Percentiles rank a stretch among this genome's conserved stretches.
phyloP scores from a whole-genome alignment of 202 grass and related monocot species.

The Panicum virgatum region DNA sequence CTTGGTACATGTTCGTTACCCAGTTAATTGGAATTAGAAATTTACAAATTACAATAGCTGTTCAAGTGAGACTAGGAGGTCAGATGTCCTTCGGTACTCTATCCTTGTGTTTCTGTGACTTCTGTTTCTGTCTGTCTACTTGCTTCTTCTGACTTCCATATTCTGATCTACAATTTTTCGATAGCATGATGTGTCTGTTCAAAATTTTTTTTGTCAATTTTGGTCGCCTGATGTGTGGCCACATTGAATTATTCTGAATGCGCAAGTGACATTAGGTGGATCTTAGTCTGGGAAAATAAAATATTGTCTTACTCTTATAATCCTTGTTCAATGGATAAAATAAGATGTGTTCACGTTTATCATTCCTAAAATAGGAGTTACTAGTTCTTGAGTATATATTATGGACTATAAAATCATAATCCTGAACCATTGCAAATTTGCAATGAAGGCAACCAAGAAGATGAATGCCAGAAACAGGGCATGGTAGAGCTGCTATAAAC shows the following conservation, averaged over 20 bases:
- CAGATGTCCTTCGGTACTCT: not conserved
- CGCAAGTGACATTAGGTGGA: not conserved
- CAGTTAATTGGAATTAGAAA: not conserved
- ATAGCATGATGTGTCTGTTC: not conserved
- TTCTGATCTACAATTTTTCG: constrained; percentile 4
- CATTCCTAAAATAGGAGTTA: not conserved
- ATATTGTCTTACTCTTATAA: not conserved
- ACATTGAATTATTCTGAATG: not conserved
- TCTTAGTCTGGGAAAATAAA: not conserved
- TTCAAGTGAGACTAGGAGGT: not conserved
- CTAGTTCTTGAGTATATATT: not conserved
- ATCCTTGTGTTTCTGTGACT: not conserved
- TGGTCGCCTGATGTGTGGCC: not conserved
- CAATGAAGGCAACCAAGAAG: not conserved
- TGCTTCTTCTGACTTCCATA: not conserved
- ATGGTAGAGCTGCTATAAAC: not conserved
- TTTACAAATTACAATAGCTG: constrained; percentile 10
- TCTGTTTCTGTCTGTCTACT: not conserved
- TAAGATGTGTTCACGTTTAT: not conserved
- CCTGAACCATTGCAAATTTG: constrained; percentile 9
- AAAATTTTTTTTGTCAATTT: not conserved
- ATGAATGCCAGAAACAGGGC: not conserved
- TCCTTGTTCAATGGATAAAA: not conserved
- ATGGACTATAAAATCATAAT: not conserved
- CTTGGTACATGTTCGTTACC: not conserved